Conservation (phyloP, 1,139 yeast genomes). For the Casaregolazyma suthepensis region DNA sequence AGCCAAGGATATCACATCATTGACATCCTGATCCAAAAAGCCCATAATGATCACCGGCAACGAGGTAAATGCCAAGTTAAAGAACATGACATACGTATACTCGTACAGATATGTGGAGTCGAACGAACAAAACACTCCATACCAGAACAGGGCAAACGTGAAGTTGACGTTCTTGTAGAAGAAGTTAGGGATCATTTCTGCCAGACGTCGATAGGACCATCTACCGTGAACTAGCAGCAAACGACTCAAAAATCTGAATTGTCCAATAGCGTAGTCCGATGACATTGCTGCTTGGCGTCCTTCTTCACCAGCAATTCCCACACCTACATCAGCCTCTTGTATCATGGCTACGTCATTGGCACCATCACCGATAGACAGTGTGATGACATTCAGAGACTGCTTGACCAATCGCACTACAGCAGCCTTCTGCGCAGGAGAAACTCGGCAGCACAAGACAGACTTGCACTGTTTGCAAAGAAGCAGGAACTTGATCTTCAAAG, state of each 20-base stretch:
- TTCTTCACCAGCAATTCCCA: constrained; percentile 98
- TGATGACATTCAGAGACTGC: constrained; percentile 73
- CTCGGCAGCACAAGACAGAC: constrained; percentile 92
- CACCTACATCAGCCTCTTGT: constrained; percentile 96
- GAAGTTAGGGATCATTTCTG: constrained; percentile 92
- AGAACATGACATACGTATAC: constrained; percentile 86
- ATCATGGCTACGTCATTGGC: constrained; percentile 99
- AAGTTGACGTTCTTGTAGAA: constrained; percentile 90
- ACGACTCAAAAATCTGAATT: constrained; percentile 76
- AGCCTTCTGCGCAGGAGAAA: constrained; percentile 96
- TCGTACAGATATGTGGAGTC: constrained; percentile 92
- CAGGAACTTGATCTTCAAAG: constrained; percentile 63
- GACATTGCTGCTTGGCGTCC: constrained; percentile 98
- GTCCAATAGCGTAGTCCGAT: constrained; percentile 94
- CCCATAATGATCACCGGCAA: constrained; percentile 89
- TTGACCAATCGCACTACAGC: constrained; percentile 89
- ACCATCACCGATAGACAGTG: constrained; percentile 95
- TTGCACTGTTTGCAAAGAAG: constrained; percentile 88
- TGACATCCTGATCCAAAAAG: constrained; percentile 88
- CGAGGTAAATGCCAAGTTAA: constrained; percentile 91
- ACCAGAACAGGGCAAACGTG: constrained; percentile 88
- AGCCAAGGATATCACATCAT: constrained; percentile 68
- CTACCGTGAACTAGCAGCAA: constrained; percentile 87
- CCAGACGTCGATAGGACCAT: constrained; percentile 87
- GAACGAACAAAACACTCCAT: constrained; percentile 74